phyloP scores from a whole-genome alignment of 2,329 filamentous ascomycete species.

The Cytospora piceicola region DNA sequence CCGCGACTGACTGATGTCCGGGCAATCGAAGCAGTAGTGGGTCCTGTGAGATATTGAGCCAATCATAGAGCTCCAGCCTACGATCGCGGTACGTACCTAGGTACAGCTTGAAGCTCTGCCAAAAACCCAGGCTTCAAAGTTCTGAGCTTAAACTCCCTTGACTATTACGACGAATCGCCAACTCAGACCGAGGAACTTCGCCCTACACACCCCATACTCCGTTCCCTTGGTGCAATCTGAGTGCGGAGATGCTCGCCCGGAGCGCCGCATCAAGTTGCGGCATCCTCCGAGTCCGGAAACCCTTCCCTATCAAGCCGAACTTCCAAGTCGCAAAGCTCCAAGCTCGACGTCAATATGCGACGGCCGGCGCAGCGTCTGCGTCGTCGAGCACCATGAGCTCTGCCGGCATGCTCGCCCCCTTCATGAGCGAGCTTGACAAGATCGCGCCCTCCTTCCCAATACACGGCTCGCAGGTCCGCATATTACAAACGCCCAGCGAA shows the following conservation, averaged over 20 bases:
- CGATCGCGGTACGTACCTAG: slow-evolving; percentile 29
- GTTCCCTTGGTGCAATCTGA: background rate
- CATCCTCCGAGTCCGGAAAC: slow-evolving; percentile 22
- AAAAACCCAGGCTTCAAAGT: slow-evolving; percentile 24
- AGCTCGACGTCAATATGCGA: slow-evolving; percentile 29
- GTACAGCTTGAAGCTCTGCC: slow-evolving; percentile 29
- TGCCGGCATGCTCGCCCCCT: slow-evolving; percentile 53
- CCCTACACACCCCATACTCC: background rate
- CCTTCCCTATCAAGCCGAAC: slow-evolving; percentile 25
- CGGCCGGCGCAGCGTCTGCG: slow-evolving; percentile 25
- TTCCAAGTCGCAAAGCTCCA: slow-evolving; percentile 20
- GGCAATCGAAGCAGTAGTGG: background rate
- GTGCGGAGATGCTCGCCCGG: slow-evolving; percentile 41
- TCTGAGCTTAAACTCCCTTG: background rate
- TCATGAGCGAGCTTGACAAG: slow-evolving; percentile 77
- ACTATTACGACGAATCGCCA: background rate
- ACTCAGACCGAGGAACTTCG: background rate
- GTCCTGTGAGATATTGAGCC: slow-evolving; percentile 26
- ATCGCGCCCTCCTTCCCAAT: slow-evolving; percentile 92
- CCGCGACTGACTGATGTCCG: slow-evolving; percentile 28
- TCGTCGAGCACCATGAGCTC: slow-evolving; percentile 35
- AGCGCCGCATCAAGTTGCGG: slow-evolving; percentile 34
- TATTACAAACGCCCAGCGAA: slow-evolving; percentile 79
- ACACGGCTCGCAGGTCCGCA: slow-evolving; percentile 75
- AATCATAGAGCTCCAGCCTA: slow-evolving; percentile 34